phyloP scores from a whole-genome alignment of 331 rosid species.

The Prunus yedoensis region DNA sequence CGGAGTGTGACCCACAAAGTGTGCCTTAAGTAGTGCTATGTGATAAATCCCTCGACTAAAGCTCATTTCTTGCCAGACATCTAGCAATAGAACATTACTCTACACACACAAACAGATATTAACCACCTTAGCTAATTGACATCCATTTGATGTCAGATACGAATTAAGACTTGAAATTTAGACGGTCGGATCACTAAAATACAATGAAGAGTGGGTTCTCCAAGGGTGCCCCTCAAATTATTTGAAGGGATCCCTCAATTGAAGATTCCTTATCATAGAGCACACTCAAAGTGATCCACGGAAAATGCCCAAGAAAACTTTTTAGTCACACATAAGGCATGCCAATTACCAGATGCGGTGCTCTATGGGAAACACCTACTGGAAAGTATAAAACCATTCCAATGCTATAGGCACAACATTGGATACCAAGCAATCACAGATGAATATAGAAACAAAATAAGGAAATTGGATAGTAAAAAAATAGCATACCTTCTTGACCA shows the following conservation, averaged over 20 bases:
- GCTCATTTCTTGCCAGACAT: too few relatives aligned
- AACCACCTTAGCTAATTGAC: not conserved
- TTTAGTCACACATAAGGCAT: not conserved
- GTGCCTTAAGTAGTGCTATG: too few relatives aligned
- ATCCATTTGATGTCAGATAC: not conserved
- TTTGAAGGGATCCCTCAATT: too few relatives aligned
- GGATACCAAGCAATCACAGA: not conserved
- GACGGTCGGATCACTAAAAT: too few relatives aligned
- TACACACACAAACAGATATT: too few relatives aligned
- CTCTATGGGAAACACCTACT: not conserved
- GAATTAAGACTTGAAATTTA: too few relatives aligned
- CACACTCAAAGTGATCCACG: not conserved
- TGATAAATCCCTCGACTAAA: too few relatives aligned
- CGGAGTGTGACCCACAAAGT: too few relatives aligned
- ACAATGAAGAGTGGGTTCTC: too few relatives aligned
- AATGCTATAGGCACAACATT: not conserved
- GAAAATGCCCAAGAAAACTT: not conserved
- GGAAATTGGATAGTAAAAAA: not conserved
- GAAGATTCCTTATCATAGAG: not conserved
- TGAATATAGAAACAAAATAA: not conserved
- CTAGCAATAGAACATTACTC: too few relatives aligned
- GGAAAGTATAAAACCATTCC: not conserved
- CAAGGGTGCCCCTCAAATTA: too few relatives aligned
- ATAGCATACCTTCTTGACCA: conserved; percentile 70
- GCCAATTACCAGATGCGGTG: too few relatives aligned